Base-by-base conservation (phyloP, 345 rosid species). In the Punica granatum region DNA sequence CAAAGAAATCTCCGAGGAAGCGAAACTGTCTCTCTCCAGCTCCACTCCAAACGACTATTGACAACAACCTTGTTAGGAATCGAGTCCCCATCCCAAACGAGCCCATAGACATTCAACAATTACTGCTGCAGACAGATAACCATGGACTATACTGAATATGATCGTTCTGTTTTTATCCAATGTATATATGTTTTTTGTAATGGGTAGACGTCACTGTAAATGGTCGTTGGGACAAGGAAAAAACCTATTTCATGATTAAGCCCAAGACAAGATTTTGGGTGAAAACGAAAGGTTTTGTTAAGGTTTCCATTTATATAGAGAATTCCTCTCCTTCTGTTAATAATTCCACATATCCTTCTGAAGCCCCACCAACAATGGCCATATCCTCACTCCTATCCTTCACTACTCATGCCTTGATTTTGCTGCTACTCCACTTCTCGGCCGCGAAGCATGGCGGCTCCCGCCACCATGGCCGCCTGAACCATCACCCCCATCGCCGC, bases 1-100 rank as follows among this genome's bases (percentile, higher is more conserved):
- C 41, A 43, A 65, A 71, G 65, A 60, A 23, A 59, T 43, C 16
- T 26, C 16, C 16, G 63, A 33, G 62, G 73, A 33, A 15, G 78
- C 72, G 87, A 48, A 74, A 79, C 75, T 75, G 88, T 88, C 97
- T 61, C 58, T 78, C 75, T 88, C 90, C 75, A 19, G n/a, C 79
- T 82, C 96, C 96, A 88, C 98, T 85, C 70, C 78, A 81, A 92
- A 85, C 97, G 63, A 85, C 88, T 77, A 73, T 25, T 42, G 91
- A 90, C 69, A 90, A 77, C 79, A 78, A 84, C 95, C 64, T 49
- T 82, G 85, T 81, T 70, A 87, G 96, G 93, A 87, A 92, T 58
- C 43, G 56, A 36, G 70, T 67, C 66, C 64, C 69, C 19, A 62
- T 49, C 62, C 64, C 18, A 65, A 60, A 59, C 61, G 21, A 71